Evolutionary conservation across 2,329 filamentous ascomycete species (phyloP), one percentile per base, ranked within the genome.

Genomic region (Lecanicillium sp.): DNA sequence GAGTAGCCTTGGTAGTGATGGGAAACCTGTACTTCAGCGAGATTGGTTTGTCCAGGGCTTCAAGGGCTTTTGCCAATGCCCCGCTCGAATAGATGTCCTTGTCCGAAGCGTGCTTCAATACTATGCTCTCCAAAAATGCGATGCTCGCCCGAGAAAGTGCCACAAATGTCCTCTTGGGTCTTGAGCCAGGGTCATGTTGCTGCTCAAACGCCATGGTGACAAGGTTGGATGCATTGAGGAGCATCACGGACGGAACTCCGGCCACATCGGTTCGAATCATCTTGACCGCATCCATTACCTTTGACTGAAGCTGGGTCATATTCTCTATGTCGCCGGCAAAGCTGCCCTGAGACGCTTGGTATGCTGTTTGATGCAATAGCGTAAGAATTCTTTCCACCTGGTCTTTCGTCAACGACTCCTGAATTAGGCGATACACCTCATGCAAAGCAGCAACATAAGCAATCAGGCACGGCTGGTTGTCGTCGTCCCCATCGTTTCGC

Each of bases 91-190:
- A 88, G 0, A 94, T 76, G 27, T 84, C 77, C n/a, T 65, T 53
- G 17, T 84, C 77, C 0, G 64, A 58, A 0, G 77, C 72, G 45
- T 86, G 79, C 13, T 67, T 61, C 4, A 77, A 59, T 4, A 83
- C 65, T 3, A 87, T 61, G 0, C 62, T 64, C 46, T 84, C 71
- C 2, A 94, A 60, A 33, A 87, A 74, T 3, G 71, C 65, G 72
- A 95, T 92, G 42, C 83, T 79, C 15, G 77, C 77, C 58, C 92
- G 94, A 1, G 89, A 87, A 54, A 97, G 76, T 25, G 92, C 90
- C 40, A 98, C 79, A 54, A 88, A 97, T 0, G 87, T 94, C 6
- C 87, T 84, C 41, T 78, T 78, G 36, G 64, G 53, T 2, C 53
- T 47, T 46, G 62, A 40, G 44, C 59, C 17, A 44, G 52, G 39